Percentiles rank a stretch among this genome's conserved stretches.
These are phyloP conservation scores for Teratosphaeria destructans DNA, from an alignment of 2,329 filamentous ascomycete species.

Conservation along the genomic window DNA sequence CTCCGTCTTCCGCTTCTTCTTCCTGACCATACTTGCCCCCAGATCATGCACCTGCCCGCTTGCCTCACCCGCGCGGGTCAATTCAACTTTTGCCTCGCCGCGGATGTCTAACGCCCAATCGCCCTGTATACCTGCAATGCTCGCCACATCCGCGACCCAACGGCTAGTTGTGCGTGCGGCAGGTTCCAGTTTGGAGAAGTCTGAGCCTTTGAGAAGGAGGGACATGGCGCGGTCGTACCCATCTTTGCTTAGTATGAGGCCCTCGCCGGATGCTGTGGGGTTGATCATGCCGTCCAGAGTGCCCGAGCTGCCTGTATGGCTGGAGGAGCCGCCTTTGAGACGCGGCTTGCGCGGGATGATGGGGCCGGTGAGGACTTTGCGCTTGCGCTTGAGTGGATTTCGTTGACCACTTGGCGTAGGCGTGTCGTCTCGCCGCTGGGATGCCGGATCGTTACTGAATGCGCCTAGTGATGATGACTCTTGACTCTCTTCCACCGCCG, in stretches of 20 bases:
- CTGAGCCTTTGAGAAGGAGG: slow-evolving; percentile 55
- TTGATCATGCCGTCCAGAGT: slow-evolving; percentile 9
- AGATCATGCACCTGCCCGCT: slow-evolving; percentile 19
- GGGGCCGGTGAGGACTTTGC: slow-evolving; percentile 44
- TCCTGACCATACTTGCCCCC: slow-evolving; percentile 28
- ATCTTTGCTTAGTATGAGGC: slow-evolving; percentile 16
- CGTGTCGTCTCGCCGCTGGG: slow-evolving; percentile 1
- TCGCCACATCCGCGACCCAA: slow-evolving; percentile 57
- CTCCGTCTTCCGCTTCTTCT: slow-evolving; percentile 41
- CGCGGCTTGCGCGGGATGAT: slow-evolving; percentile 54
- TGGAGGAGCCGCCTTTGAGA: slow-evolving; percentile 19
- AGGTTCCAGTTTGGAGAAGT: slow-evolving; percentile 58
- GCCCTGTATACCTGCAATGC: slow-evolving; percentile 9
- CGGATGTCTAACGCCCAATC: slow-evolving; percentile 13
- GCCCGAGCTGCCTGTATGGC: slow-evolving; percentile 5
- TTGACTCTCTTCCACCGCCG: slow-evolving; percentile 9
- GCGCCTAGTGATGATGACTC: slow-evolving; percentile 2
- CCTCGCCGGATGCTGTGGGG: slow-evolving; percentile 6
- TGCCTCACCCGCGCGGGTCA: slow-evolving; percentile 1
- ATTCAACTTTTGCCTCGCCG: slow-evolving; percentile 9
- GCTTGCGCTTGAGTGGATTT: slow-evolving; percentile 14
- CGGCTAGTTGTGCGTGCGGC: slow-evolving; percentile 55
- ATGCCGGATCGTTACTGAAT: not conserved
- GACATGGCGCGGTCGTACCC: slow-evolving; percentile 39
- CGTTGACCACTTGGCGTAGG: not conserved